These are phyloP conservation scores for Fusarium sp. DNA, from an alignment of 2,329 filamentous ascomycete species.

Conservation along the genomic window DNA sequence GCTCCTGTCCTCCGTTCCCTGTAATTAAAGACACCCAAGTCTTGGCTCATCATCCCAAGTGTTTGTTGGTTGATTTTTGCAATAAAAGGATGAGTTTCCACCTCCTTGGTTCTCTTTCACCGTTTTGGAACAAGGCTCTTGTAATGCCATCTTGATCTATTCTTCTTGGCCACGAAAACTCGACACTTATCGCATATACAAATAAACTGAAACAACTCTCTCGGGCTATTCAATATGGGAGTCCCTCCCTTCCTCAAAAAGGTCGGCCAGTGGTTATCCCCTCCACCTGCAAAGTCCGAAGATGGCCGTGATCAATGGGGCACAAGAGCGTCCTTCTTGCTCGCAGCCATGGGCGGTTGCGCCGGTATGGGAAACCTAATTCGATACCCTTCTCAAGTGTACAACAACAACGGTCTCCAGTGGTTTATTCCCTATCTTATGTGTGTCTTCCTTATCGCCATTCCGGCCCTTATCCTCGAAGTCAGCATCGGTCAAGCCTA, in stretches of 20 bases:
- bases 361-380: slow-evolving; percentile 69
- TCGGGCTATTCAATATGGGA: slow-evolving; percentile 18
- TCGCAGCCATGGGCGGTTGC: slow-evolving; percentile 69
- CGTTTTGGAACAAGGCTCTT: background rate
- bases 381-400: slow-evolving; percentile 68
- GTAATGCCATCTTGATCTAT: background rate
- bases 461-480: slow-evolving; percentile 67
- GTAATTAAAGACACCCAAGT: background rate
- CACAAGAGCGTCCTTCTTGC: slow-evolving; percentile 65
- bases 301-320: slow-evolving; percentile 66
- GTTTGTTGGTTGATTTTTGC: background rate
- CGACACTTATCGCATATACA: background rate
- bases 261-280: slow-evolving; percentile 51
- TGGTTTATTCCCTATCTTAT: slow-evolving; percentile 71
- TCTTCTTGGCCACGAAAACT: slow-evolving; percentile 1
- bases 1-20: slow-evolving; percentile 4
- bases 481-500: slow-evolving; percentile 78
- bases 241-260: slow-evolving; percentile 46
- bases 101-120: slow-evolving; percentile 6
- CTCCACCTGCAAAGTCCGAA: slow-evolving; percentile 52
- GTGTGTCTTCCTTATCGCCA: slow-evolving; percentile 66
- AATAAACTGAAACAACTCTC: background rate
- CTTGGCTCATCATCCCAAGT: slow-evolving; percentile 18
- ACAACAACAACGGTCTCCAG: slow-evolving; percentile 70
- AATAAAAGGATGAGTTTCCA: slow-evolving; percentile 35